phyloP scores from a whole-genome alignment of 2,329 filamentous ascomycete genomes.

The Penicillium sp. region DNA sequence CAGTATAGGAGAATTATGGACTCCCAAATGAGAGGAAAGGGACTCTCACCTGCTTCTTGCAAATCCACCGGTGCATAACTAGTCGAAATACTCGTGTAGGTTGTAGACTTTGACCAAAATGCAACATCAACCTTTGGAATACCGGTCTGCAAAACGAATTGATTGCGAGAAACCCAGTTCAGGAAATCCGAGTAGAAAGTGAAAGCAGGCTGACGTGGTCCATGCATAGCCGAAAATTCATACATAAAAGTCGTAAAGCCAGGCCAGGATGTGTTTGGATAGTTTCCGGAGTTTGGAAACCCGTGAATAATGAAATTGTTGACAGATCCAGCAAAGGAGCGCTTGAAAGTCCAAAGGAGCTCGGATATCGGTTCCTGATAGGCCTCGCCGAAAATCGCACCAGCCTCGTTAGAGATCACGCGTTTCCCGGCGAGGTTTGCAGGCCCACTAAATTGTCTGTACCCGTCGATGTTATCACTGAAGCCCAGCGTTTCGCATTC shows the following conservation, averaged over 20 bases:
- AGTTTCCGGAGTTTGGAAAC: slow-evolving; percentile 42
- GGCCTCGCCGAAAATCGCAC: slow-evolving; percentile 25
- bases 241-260: slow-evolving; percentile 48
- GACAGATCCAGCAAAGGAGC: slow-evolving; percentile 43
- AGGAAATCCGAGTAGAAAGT: slow-evolving; percentile 16
- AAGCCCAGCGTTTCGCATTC: slow-evolving; percentile 46
- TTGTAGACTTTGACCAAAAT: slow-evolving; percentile 38
- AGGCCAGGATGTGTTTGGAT: slow-evolving; percentile 51
- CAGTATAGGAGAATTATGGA: background rate
- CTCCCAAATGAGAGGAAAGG: too few species aligned
- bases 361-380: slow-evolving; percentile 29
- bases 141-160: slow-evolving; percentile 30
- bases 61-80: slow-evolving; percentile 14
- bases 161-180: slow-evolving; percentile 15
- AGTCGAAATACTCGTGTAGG: slow-evolving; percentile 11
- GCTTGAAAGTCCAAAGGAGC: slow-evolving; percentile 39
- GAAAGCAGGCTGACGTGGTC: slow-evolving; percentile 20
- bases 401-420: slow-evolving; percentile 44
- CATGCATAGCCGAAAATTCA: slow-evolving; percentile 36
- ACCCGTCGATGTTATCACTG: slow-evolving; percentile 39
- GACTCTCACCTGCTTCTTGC: slow-evolving; percentile 9
- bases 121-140: slow-evolving; percentile 44
- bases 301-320: slow-evolving; percentile 51
- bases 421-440: slow-evolving; percentile 40
- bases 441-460: slow-evolving; percentile 42